phyloP scores from a whole-genome alignment of 2,329 filamentous ascomycete species.

The Cladosporium cucumerinum region DNA sequence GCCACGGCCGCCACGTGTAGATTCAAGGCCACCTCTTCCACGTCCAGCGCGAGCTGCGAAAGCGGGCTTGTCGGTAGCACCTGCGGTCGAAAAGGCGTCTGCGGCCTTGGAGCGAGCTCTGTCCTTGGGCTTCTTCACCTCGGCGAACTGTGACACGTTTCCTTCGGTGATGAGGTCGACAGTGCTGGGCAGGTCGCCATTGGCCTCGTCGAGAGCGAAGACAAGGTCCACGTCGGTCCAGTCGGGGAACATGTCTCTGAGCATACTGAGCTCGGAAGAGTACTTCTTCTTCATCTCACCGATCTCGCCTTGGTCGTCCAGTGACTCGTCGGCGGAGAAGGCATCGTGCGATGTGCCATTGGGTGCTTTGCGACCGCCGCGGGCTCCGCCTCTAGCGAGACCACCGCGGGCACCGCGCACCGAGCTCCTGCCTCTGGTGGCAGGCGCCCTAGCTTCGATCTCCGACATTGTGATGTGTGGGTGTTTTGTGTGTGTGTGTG shows the following conservation, averaged over 20 bases:
- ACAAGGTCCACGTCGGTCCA: constrained; percentile 96
- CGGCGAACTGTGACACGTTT: constrained; percentile 76
- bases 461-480: constrained; percentile 72
- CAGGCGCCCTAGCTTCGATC: constrained; percentile 77
- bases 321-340: constrained; percentile 55
- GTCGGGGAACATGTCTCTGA: constrained; percentile 91
- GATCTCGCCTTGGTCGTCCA: constrained; percentile 84
- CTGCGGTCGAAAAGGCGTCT: constrained; percentile 53
- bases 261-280: constrained; percentile 69
- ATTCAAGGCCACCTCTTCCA: constrained; percentile 44
- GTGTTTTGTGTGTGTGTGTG: background rate
- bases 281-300: constrained; percentile 90
- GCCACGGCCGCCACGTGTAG: constrained; percentile 52
- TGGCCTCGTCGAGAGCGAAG: constrained; percentile 84
- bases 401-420: constrained; percentile 78
- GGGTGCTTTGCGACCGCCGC: constrained; percentile 46
- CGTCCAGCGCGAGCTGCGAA: constrained; percentile 41
- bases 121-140: constrained; percentile 78
- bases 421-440: constrained; percentile 84
- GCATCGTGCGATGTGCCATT: constrained; percentile 59
- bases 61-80: constrained; percentile 49
- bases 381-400: constrained; percentile 53
- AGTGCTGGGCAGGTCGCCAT: constrained; percentile 68
- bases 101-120: constrained; percentile 69
- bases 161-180: constrained; percentile 79